Evolutionary conservation across 2,329 filamentous ascomycete species (phyloP).

Genomic region (Aspergillus chevalieri): DNA sequence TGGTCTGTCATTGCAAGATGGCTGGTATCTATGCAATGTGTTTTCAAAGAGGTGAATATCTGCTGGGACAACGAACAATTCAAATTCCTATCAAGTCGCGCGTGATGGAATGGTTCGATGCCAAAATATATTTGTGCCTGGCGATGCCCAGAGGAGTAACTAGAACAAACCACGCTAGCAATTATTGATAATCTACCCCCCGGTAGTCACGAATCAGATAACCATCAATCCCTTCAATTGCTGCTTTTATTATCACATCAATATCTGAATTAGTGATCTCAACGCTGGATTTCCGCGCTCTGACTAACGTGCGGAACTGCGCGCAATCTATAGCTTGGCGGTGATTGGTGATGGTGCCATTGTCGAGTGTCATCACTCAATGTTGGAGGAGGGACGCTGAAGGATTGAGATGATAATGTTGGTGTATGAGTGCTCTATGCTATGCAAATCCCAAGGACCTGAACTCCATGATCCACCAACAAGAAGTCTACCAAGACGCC

Average conservation of each 20-base stretch:
- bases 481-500: slow-evolving; percentile 40
- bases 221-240: background rate
- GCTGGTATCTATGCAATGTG: background rate
- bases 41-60: background rate
- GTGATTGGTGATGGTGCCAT: background rate
- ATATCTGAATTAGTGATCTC: background rate
- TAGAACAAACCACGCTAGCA: too few species aligned
- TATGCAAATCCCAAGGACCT: background rate
- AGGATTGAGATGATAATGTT: too few species aligned
- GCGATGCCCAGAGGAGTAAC: too few species aligned
- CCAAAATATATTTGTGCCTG: background rate
- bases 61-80: too few species aligned
- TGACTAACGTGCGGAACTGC: slow-evolving; percentile 19
- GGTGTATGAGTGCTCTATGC: background rate
- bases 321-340: background rate
- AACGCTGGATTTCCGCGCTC: slow-evolving; percentile 15
- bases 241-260: background rate
- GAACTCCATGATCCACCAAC: background rate
- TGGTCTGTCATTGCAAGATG: slow-evolving; percentile 42
- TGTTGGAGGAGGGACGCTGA: too few species aligned
- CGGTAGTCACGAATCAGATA: background rate
- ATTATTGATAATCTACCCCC: background rate
- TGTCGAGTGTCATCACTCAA: too few species aligned
- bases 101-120: background rate
- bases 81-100: background rate